Evolutionary conservation across 2,329 filamentous ascomycete species (phyloP).

Genomic region (Fusarium burgessii): DNA sequence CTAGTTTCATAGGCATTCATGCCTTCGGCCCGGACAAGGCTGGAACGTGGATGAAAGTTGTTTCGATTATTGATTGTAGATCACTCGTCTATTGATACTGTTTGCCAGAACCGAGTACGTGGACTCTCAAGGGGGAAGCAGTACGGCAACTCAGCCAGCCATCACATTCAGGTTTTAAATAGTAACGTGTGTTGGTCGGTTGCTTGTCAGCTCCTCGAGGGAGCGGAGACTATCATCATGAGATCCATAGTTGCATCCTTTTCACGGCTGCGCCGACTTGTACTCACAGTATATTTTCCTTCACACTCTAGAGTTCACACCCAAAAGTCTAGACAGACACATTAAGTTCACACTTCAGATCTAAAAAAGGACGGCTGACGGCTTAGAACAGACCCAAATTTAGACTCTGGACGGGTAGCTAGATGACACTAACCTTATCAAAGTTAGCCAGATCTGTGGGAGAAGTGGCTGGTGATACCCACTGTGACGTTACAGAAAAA

Average conservation of each 20-base stretch:
- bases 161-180: not conserved
- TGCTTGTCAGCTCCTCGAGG: constrained; percentile 14
- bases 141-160: not conserved
- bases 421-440: constrained; percentile 24
- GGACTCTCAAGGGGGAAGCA: constrained; percentile 7
- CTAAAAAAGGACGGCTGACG: constrained; percentile 26
- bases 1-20: constrained; percentile 8
- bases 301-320: constrained; percentile 20
- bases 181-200: constrained; percentile 3
- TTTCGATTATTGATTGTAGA: constrained; percentile 4
- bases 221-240: constrained; percentile 1
- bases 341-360: constrained; percentile 13
- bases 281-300: constrained; percentile 32
- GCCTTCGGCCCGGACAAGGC: constrained; percentile 5
- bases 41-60: constrained; percentile 26
- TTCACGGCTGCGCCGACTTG: constrained; percentile 1
- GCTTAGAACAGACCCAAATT: constrained; percentile 43
- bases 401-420: constrained; percentile 29
- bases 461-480: constrained; percentile 37
- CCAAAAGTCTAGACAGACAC: not conserved
- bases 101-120: constrained; percentile 14
- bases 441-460: not conserved
- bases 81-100: constrained; percentile 7
- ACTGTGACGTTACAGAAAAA: constrained; percentile 29
- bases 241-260: not conserved